These are phyloP conservation scores for Linnemannia schmuckeri DNA, from an alignment of 192 early-diverging fungal species.

Conservation along the genomic window DNA sequence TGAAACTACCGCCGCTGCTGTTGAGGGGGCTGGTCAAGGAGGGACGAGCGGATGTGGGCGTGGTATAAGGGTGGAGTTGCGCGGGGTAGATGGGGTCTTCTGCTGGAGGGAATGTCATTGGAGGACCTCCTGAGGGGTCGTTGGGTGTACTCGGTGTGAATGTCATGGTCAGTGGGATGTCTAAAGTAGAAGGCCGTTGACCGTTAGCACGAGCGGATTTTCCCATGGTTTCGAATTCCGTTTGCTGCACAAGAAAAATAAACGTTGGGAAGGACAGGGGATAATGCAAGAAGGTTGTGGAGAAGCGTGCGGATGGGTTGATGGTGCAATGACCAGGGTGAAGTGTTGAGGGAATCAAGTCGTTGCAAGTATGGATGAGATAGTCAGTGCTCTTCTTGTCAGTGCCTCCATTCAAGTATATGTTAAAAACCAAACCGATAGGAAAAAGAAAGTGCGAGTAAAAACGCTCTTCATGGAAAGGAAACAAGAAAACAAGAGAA, in stretches of 20 bases:
- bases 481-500: not conserved
- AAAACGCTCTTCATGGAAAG: not conserved
- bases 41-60: conserved; percentile 6
- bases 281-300: not conserved
- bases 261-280: not conserved
- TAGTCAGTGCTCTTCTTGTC: not conserved
- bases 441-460: not conserved
- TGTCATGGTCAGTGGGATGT: conserved; percentile 51
- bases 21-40: not conserved
- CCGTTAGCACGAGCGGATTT: conserved; percentile 22
- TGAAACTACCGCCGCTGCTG: not conserved
- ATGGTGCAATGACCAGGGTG: not conserved
- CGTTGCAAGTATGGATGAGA: not conserved
- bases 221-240: conserved; percentile 5
- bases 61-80: conserved; percentile 49
- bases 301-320: not conserved
- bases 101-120: conserved; percentile 34
- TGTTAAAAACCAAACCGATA: not conserved
- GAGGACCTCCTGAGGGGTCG: conserved; percentile 30
- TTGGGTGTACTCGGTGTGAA: conserved; percentile 52
- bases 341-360: not conserved
- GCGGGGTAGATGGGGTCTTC: conserved; percentile 21
- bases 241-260: not conserved
- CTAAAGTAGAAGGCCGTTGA: conserved; percentile 23
- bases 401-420: not conserved